Base-by-base conservation (phyloP, 2,329 filamentous ascomycete genomes). In the Boeremia exigua region DNA sequence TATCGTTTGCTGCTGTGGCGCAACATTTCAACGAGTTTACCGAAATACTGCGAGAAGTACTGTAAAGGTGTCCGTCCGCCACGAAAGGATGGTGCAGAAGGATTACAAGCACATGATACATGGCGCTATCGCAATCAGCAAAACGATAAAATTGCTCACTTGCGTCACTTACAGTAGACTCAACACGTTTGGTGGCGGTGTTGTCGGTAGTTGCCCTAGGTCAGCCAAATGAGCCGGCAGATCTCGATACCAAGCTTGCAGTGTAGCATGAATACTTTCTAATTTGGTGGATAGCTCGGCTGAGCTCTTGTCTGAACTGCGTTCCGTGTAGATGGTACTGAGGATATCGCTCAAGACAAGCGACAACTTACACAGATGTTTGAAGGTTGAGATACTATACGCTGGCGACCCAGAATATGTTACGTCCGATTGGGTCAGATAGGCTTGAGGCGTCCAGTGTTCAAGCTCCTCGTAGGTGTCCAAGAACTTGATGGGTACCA, bases 81-180 rank as follows among this genome's bases (percentile, higher is more conserved):
- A 84, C 77, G 25, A 84, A 83, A 0, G 82, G 82, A 6, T 80
- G 81, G 56, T 85, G 82, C 0, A 85, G 72, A 0, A 85, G 77
- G 6, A 86, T 84, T 1, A 80, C 65, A 0, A 84, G 74, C 0
- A 81, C 80, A 49, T 85, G 76, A 36, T 82, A 81, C 64, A 83
- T 79, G 4, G 81, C 65, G 48, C 67, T 68, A 33, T 27, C 3
- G 6, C 5, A 39, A 11, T 63, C 6, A 61, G 52, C 36, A 32
- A 10, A 33, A 15, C 7, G 53, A 2, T 2, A 28, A 27, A 5
- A 4, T 6, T 4, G 2, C 2, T 17, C 5, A 6, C 3, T 4
- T 25, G 12, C 2, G 7, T 30, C 10, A 56, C 66, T 63, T 47
- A 68, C 67, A 65, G 64, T 36, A 70, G 29, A 30, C 66, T 68